Base-by-base conservation (phyloP, 306 rosid genomes). In the Gastrolobium bilobum region DNA sequence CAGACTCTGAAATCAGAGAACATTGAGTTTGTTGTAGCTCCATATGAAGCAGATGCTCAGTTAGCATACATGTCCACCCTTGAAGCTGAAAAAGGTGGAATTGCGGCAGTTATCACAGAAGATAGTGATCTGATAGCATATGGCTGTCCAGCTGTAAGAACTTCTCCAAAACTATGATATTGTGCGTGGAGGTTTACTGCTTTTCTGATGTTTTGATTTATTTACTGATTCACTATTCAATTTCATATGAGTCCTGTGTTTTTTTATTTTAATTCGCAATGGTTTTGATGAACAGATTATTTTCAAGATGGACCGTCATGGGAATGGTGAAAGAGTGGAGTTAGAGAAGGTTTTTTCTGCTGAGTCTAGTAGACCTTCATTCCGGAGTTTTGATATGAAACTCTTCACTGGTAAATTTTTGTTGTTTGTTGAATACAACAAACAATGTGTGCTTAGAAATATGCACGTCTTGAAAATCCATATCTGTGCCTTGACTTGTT, bases 21-120 rank as follows among this genome's bases (percentile, higher is more conserved):
- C 15, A 84, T 94, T 69, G 97, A 94, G 82, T 94, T 91, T 63
- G 97, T 94, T 61, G 99, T 94, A 77, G 95, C 99, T 76, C 99
- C 99, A 70, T 94, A 94, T 60, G 99, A 92, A 78, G 99, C 97
- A 40, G 99, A 94, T 92, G 97, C 99, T 61, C 97, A 94, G 86
- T 76, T 94, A 70, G 99, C 97, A 53, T 90, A 89, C 83, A 5
- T 94, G 84, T 87, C 95, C 48, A 83, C 68, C 48, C 91, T 94
- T 43, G 86, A 87, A 66, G 57, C 78, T 52, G 87, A 85, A 71
- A 91, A 88, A 31, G 93, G 93, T 26, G 99, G 97, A 58, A 51
- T 94, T 82, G 77, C 68, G 0, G 94, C 97, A 2, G 94, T 94
- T 76, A 92, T 94, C 56, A 94, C 99, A 9, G 86, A 86, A 83